Base-by-base conservation (phyloP, 2,329 filamentous ascomycete genomes). In the Penicillium psychrosexuale region DNA sequence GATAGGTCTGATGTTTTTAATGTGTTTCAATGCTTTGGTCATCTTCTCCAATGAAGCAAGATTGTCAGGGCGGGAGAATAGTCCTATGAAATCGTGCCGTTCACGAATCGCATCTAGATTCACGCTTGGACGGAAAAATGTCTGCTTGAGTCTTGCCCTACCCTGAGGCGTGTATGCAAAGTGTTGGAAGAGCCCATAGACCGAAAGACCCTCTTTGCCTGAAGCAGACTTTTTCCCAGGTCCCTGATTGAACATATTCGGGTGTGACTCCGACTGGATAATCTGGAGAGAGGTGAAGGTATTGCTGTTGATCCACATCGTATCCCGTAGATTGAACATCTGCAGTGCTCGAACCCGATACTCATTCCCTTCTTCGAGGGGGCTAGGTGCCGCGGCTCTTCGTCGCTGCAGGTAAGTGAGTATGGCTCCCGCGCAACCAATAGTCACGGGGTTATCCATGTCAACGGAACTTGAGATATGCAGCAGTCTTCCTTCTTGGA, bases 371-470 rank as follows among this genome's bases (percentile, higher is more conserved):
- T 34, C 40, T 45, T 22, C 52, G 8, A 51, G n/a, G 27, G 39
- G 8, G 3, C 87, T 75, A 64, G 84, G 87, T 34, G 84, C 80
- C 3, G 82, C 80, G 37, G 85, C 82, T 67, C 81, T 81, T 62
- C 85, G 82, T 49, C 90, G 84, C 63, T 90, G 84, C 24, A 97
- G 72, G 61, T 95, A 90, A 5, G 83, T 82, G n/a, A 97, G 75
- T 2, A 97, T 76, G 27, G 92, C 92, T n/a, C 92, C 91, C 27
- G 88, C 89, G 72, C 94, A 97, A 3, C 90, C 89, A 45, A 96
- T 78, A 77, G 91, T 90, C 12, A 89, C 69, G 6, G 74, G 77
- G 63, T 88, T 93, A 3, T 93, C 87, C 51, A 94, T 75, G 65
- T 95, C 86, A 57, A 96, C 81, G 57, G 78, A 83, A 1, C 88